Evolutionary conservation across 192 early-diverging fungal species (phyloP), one percentile per base, ranked within the genome.

Genomic region (Podila minutissima): DNA sequence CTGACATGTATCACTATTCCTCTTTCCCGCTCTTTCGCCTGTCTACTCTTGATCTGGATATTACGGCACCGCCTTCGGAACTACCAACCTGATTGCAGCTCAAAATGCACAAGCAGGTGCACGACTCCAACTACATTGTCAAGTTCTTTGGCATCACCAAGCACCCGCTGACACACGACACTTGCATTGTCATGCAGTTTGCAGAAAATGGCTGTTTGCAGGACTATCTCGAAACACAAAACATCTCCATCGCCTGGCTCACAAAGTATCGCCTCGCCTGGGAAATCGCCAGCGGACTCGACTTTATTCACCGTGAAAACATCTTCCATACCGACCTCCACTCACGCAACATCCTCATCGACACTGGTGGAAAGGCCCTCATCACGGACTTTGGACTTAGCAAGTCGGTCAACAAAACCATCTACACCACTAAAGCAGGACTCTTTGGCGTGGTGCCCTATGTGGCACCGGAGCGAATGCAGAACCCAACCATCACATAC

Each of bases 361-460:
- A 78, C 62, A 78, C 74, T 31, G 75, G 29, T 17, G 74, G 82
- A 3, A 83, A 78, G 41, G 74, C 75, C 1, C 62, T 78, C 11
- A 83, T 83, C 62, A 76, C 75, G 1, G 82, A 78, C 31, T 83
- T 78, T 63, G 75, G 74, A 28, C 66, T 78, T n/a, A 78, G 74
- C 59, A 78, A 73, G 51, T 70, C 67, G 41, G 71, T 78, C 64
- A 74, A 78, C 71, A 82, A 74, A 15, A 75, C 83, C 5, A 82
- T 84, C 24, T 67, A 82, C n/a, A 68, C 74, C 6, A 83, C 78
- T 35, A 86, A 85, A 32, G 83, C 79, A 6, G 68, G 49, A 63
- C 75, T 87, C 65, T 89, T 86, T 81, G 88, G 88, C 49, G 71
- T 85, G 35, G 70, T 87, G 13, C 88, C 88, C 29, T 89, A 89